Evolutionary conservation across 352 stramenopile species (phyloP), one percentile per base, ranked within the genome.

Genomic region (Pythium guiyangense): DNA sequence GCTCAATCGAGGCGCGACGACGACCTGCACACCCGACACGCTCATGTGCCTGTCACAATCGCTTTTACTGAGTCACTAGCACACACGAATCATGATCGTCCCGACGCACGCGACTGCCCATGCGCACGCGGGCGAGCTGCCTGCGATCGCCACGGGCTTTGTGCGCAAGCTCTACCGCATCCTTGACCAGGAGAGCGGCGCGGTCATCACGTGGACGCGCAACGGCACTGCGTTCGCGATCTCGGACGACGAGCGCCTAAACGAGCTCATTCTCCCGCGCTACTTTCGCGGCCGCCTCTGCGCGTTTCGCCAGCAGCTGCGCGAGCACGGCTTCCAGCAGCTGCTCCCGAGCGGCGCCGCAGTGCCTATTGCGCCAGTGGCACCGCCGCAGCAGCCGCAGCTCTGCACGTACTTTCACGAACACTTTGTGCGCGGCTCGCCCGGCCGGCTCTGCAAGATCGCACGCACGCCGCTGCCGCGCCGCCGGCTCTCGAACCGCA

Each of bases 121-220:
- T 45, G 34, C n/a, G 6, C 18, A 39, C 26, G n/a, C 44, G 15
- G 17, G 25, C 14, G 42, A 42, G 10, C 43, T 73, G 12, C 65
- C 65, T 42, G 60, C 66, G 31, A 90, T 91, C 63, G 76, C 80
- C 54, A 81, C 75, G 35, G 65, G 68, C 10, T 91, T 91, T 29
- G 73, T 91, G 63, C 77, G 80, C 63, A 88, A 91, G 57, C 62
- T 91, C 25, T 91, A 91, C 57, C 73, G 72, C 50, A 85, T 91
- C 25, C 69, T 91, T 45, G 79, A 91, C 66, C 67, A 77, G 47
- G 68, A 88, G 53, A 72, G 64, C 54, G 60, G 52, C 5, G 59
- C 64, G 9, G 72, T 86, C 64, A 88, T 91, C 61, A 53, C 60
- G 27, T 91, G 80, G 80, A 73, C 82, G 63, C 47, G 53, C 9